Base-by-base conservation (phyloP, 2,329 filamentous ascomycete genomes). In the Chaetomium olivaceum region DNA sequence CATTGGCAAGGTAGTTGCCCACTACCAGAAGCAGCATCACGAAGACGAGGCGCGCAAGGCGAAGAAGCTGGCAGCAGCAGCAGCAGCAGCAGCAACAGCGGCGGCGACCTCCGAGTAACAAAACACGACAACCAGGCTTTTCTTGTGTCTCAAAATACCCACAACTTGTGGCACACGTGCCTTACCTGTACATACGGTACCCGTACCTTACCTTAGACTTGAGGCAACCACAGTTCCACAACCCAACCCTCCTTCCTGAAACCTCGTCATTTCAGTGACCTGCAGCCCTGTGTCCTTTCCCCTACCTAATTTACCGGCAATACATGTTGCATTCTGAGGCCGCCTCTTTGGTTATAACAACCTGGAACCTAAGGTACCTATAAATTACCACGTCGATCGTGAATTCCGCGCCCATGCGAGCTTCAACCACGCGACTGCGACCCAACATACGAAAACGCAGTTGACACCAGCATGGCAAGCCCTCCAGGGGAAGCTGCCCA, bases 11-110 rank as follows among this genome's bases (percentile, higher is more conserved):
- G 79, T 87, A 31, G 80, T 85, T 19, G 84, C 82, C 73, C 85
- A 87, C 77, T 87, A 85, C 78, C 78, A 78, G 71, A 79, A 83
- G 74, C 76, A 83, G 76, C 81, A 87, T 70, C 72, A 82, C 62
- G 80, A 81, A 65, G 83, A 85, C 65, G 84, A 86, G 76, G 84
- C 83, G 71, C 79, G 81, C 70, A 87, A 87, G 77, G 78, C 77
- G 46, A 78, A 79, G 74, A 84, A 79, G 75, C 68, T 85, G 71
- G 79, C 78, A 1, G 68, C 70, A 71, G 79, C 78, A 1, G 68
- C 70, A 58, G 75, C 77, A 67, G 54, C 67, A 71, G 79, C 78
- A 1, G 68, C 70, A 58, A 75, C 77, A 67, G 54, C 67, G 71
- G 78, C 78, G 3, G 67, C 69, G 58, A 75, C 77, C 66, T 58